Evolutionary conservation across 2,329 filamentous ascomycete species (phyloP), one percentile per base, ranked within the genome.

Genomic region (Penicillium palitans): DNA sequence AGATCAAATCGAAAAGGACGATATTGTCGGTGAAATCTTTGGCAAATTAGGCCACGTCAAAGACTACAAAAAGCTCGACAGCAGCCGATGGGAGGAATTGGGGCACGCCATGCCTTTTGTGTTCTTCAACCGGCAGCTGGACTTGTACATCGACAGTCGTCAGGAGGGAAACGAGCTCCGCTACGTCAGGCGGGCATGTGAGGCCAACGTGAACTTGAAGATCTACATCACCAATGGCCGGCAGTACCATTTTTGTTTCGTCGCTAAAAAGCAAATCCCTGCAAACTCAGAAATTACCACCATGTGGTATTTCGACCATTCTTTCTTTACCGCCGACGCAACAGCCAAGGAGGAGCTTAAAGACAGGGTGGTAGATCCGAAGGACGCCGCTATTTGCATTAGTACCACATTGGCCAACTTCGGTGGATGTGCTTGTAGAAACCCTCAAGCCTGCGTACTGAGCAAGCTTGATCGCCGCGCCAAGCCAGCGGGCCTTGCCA

Each of bases 201-300:
- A 85, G 61, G 91, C 95, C 1, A 99, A 98, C 70, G 86, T 95
- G n/a, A 83, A 85, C 33, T 81, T 98, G 67, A 93, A 95, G 71
- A 96, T 93, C 0, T 90, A 92, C 64, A 84, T 97, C 48, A 90
- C 90, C 2, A 87, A 87, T 47, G 83, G 84, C 4, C 87, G 87
- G 1, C 88, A 93, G 64, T 96, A 93, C 70, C 91, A 95, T 71
- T 96, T 98, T 74, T 97, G 93, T 84, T 88, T 97, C 62, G 86
- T 96, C 59, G 92, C 91, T 67, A 90, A 90, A 66, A 84, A 53
- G 83, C 88, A 39, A 92, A 92, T 98, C 56, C 76, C 82, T 17
- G 80, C 86, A n/a, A 73, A 78, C 54, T 71, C 78, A 1, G 79
- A 81, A 63, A 73, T 81, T 27, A 81, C 79, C 4, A 76, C 78